A percentile compares a stretch with the other conserved stretches of the same genome.
These are phyloP conservation scores for Fusarium camptoceras DNA, from an alignment of 2,329 filamentous ascomycete species.

Conservation along the genomic window DNA sequence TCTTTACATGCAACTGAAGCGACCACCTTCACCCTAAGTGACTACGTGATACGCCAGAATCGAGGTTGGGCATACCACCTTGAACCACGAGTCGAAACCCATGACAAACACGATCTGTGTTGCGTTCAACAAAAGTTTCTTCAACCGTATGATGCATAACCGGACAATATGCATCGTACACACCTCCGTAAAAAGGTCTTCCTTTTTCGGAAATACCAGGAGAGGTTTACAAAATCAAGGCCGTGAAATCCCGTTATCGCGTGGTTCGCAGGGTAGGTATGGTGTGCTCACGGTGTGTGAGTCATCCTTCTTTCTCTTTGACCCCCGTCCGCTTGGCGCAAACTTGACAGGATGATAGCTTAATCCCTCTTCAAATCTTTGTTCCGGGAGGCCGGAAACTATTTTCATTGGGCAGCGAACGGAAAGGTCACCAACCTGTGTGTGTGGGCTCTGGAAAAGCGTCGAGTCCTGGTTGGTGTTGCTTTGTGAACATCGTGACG, in stretches of 20 bases:
- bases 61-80: slow-evolving; percentile 1
- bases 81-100: neutral
- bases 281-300: slow-evolving; percentile 46
- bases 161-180: slow-evolving; percentile 3
- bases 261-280: slow-evolving; percentile 32
- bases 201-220: slow-evolving; percentile 25
- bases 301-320: slow-evolving; percentile 38
- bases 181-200: neutral
- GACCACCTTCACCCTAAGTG: slow-evolving; percentile 18
- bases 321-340: slow-evolving; percentile 17
- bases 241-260: slow-evolving; percentile 31
- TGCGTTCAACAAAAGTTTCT: neutral
- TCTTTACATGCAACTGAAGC: slow-evolving; percentile 27
- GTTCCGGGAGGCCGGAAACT: slow-evolving; percentile 38
- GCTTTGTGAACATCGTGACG: slow-evolving; percentile 11
- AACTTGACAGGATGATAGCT: slow-evolving; percentile 27
- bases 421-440: slow-evolving; percentile 33
- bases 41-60: slow-evolving; percentile 33
- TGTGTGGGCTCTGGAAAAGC: slow-evolving; percentile 26
- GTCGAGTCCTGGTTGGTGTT: slow-evolving; percentile 8
- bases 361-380: slow-evolving; percentile 10
- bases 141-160: slow-evolving; percentile 12
- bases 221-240: slow-evolving; percentile 1
- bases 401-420: slow-evolving; percentile 42
- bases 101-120: slow-evolving; percentile 8